Base-by-base conservation (phyloP, 164 flowering plant species). In the Chimonanthus salicifolius region DNA sequence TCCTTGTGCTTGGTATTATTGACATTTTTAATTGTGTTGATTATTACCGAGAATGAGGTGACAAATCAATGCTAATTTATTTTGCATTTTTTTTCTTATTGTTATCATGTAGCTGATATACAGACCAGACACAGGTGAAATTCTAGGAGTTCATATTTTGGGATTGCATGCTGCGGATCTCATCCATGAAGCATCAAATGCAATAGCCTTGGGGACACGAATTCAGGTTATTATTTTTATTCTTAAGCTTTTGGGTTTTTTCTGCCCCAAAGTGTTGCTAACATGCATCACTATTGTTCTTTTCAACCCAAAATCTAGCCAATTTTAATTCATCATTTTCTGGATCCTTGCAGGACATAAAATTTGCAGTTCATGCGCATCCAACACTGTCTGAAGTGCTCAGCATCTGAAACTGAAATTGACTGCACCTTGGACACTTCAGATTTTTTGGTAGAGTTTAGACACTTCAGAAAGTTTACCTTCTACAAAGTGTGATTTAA, bases 131-230 rank as follows among this genome's bases (percentile, higher is more conserved):
- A 92, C 78, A 71, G 99, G 99, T 13, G 97, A 92, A 84, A 94
- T 94, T 74, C 94, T 95, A 70, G 99, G 99, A 60, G 99, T 95
- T 63, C 99, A 95, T 76, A 95, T 95, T 21, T 88, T 95, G 81
- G 99, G 99, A 68, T 67, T 95, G 84, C 99, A 95, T 80, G 99
- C 99, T 48, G 99, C 99, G n/a, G 99, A 95, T 78, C 99, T 95
- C 78, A 95, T 95, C 76, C 99, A 95, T 75, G 99, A 95, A 84
- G 99, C 99, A 66, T 95, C 99, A 47, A 95, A 95, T 83, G 99
- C 99, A 75, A 93, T 95, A 50, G 97, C 97, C 9, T 71, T 95
- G 82, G 97, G 98, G 44, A 93, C 95, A 60, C 84, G 87, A 46
- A 89, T 95, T 78, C 97, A 95, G 92, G 98, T 94, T 80, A 10